Evolutionary conservation across 257 asterid genomes (phyloP).

Genomic region (Schizonepeta tenuifolia): DNA sequence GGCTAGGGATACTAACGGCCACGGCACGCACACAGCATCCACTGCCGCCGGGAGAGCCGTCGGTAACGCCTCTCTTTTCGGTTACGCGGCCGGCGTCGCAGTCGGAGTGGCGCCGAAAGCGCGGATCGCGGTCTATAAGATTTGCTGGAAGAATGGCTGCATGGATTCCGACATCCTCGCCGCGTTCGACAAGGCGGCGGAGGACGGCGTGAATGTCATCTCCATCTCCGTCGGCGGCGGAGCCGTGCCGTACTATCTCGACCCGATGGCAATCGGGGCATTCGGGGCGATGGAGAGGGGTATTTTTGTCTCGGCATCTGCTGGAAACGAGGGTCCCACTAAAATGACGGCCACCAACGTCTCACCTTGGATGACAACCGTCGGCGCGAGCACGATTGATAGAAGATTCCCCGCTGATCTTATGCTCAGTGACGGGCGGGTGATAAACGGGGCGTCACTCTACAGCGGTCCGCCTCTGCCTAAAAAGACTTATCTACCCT

Average conservation of each 20-base stretch:
- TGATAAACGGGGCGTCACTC: conserved; percentile 61
- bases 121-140: conserved; percentile 68
- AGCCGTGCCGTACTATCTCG: conserved; percentile 55
- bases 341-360: conserved; percentile 70
- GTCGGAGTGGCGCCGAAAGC: conserved; percentile 87
- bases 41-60: conserved; percentile 87
- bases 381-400: conserved; percentile 90
- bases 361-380: conserved; percentile 88
- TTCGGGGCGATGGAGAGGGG: conserved; percentile 81
- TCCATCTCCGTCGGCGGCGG: conserved; percentile 87
- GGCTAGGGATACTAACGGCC: conserved; percentile 73
- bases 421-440: conserved; percentile 57
- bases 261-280: conserved; percentile 83
- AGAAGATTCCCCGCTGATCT: conserved; percentile 74
- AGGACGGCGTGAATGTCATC: conserved; percentile 77
- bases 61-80: conserved; percentile 64
- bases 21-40: conserved; percentile 92
- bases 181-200: conserved; percentile 81
- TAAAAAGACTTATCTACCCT: conserved; percentile 43
- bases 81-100: conserved; percentile 71
- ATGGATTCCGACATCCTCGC: conserved; percentile 85
- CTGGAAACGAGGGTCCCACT: conserved; percentile 85
- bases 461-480: conserved; percentile 46
- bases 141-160: conserved; percentile 85
- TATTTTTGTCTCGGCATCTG: conserved; percentile 72